Percentiles rank a stretch among this genome's conserved stretches.
These are phyloP conservation scores for Phytophthora pinifolia DNA, from an alignment of 352 stramenopile genomes.

Conservation along the genomic window DNA sequence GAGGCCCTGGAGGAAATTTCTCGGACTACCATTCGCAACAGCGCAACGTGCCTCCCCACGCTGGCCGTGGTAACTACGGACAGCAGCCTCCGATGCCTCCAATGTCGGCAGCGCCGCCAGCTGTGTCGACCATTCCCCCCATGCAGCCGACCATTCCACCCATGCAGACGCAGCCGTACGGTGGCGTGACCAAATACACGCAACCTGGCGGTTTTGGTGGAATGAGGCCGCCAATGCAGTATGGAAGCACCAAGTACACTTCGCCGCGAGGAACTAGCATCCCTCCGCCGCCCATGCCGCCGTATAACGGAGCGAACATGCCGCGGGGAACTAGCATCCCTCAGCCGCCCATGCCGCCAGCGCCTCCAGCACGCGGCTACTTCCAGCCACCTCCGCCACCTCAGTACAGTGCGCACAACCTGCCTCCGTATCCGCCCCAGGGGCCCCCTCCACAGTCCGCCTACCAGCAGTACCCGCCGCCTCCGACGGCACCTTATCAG, in stretches of 20 bases:
- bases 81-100: slow-evolving; percentile 14
- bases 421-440: slow-evolving; percentile 30
- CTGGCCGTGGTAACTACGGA: slow-evolving; percentile 10
- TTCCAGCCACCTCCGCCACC: slow-evolving; percentile 32
- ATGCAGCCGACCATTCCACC: slow-evolving; percentile 12
- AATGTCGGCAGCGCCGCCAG: too few species aligned
- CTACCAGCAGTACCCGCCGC: slow-evolving; percentile 33
- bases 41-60: slow-evolving; percentile 4
- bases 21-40: slow-evolving; percentile 21
- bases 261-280: slow-evolving; percentile 27
- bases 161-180: slow-evolving; percentile 45
- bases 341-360: too few species aligned
- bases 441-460: slow-evolving; percentile 14
- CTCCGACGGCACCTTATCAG: slow-evolving; percentile 16
- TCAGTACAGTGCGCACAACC: slow-evolving; percentile 32
- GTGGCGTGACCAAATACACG: slow-evolving; percentile 55
- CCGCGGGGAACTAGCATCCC: slow-evolving; percentile 28
- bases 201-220: slow-evolving; percentile 31
- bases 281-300: too few species aligned
- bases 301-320: slow-evolving; percentile 32
- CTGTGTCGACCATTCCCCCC: too few species aligned
- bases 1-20: slow-evolving; percentile 18
- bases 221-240: slow-evolving; percentile 21
- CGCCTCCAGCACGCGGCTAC: slow-evolving; percentile 14
- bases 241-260: slow-evolving; percentile 45